phyloP scores from a whole-genome alignment of 2,329 filamentous ascomycete genomes.

The Cytospora leucostoma region DNA sequence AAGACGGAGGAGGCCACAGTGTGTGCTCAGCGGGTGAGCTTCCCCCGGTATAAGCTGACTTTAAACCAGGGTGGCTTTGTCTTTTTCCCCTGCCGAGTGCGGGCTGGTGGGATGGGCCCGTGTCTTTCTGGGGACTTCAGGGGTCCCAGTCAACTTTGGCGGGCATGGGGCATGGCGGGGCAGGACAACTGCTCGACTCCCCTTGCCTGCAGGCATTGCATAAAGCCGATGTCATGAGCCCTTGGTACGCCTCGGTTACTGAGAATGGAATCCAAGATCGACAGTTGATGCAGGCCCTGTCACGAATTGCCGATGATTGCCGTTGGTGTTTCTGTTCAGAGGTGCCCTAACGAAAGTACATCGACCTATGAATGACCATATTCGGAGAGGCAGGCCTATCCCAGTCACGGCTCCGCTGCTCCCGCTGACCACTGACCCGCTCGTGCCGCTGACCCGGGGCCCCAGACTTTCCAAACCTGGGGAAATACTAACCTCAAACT shows the following conservation, averaged over 20 bases:
- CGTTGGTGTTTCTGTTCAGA: too few species aligned
- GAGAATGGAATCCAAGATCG: not conserved
- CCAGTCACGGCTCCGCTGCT: conserved; percentile 7
- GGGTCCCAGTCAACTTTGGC: not conserved
- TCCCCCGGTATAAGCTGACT: not conserved
- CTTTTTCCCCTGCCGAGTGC: not conserved
- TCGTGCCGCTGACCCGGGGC: conserved; percentile 5
- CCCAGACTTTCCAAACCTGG: conserved; percentile 10
- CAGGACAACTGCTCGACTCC: not conserved
- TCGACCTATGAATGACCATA: too few species aligned
- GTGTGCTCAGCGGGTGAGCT: not conserved
- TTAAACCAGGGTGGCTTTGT: not conserved
- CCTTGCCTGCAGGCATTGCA: not conserved
- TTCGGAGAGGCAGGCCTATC: conserved; percentile 3
- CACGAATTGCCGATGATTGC: not conserved
- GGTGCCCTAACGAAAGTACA: too few species aligned
- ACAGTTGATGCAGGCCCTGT: not conserved
- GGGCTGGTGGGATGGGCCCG: not conserved
- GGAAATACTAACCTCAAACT: not conserved
- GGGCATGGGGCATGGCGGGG: not conserved
- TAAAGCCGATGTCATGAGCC: not conserved
- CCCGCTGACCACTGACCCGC: not conserved
- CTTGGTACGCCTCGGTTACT: not conserved
- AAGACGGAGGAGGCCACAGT: not conserved
- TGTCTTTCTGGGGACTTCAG: not conserved